Conservation (phyloP, 1,284 basidiomycete species). For the Pseudozyma tsukubaensis region DNA sequence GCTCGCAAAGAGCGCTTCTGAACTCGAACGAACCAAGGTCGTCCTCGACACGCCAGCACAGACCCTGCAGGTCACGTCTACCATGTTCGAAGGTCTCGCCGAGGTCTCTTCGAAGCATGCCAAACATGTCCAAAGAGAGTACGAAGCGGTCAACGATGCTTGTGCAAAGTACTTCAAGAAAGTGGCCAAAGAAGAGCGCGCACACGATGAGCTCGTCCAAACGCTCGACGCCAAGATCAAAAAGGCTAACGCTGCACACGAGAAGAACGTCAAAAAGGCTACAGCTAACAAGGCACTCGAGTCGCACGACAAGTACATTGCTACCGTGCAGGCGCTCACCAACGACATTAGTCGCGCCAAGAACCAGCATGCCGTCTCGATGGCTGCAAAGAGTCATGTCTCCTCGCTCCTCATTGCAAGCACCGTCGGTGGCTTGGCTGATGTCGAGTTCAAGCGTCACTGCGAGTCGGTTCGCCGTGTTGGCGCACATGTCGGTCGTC, state of each 20-base stretch:
- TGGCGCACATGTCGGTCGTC: conserved; percentile 55
- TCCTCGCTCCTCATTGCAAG: conserved; percentile 53
- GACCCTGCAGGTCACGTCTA: conserved; percentile 52
- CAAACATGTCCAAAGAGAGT: conserved; percentile 63
- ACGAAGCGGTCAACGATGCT: conserved; percentile 65
- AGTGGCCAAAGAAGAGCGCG: conserved; percentile 66
- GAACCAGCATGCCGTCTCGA: conserved; percentile 46
- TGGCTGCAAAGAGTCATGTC: conserved; percentile 57
- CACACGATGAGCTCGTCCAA: conserved; percentile 62
- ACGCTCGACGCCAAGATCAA: conserved; percentile 65
- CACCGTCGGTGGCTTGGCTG: conserved; percentile 61
- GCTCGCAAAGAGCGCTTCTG: conserved; percentile 55
- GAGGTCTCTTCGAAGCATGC: conserved; percentile 61
- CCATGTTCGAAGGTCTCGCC: conserved; percentile 58
- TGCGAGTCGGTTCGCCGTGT: conserved; percentile 62
- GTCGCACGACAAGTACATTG: conserved; percentile 65
- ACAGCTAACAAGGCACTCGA: conserved; percentile 51
- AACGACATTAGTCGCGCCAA: conserved; percentile 61
- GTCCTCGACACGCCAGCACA: conserved; percentile 55
- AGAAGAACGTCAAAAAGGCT: conserved; percentile 61
- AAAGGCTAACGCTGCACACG: conserved; percentile 64
- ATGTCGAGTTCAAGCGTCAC: conserved; percentile 59
- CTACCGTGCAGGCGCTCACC: conserved; percentile 55
- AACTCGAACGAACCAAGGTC: conserved; percentile 59
- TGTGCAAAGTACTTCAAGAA: conserved; percentile 66